Conservation (phyloP, 208 protist species). For the Acanthamoeba healyi region DNA sequence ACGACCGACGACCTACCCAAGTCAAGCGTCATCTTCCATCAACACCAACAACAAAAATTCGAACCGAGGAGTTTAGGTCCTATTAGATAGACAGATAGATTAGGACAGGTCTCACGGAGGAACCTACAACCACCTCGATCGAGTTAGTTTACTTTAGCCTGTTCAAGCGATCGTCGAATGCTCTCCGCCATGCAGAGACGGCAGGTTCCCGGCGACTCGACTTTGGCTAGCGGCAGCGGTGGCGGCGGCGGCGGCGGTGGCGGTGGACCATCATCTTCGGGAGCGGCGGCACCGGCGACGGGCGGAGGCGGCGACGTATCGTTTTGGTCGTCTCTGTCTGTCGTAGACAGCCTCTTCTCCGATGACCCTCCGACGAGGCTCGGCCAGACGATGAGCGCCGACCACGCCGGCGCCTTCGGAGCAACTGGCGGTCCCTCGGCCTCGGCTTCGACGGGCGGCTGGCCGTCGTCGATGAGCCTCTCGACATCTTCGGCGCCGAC, state of each 20-base stretch:
- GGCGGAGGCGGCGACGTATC: constrained; percentile 32
- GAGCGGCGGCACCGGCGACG: background rate
- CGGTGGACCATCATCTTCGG: background rate
- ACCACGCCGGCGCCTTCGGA: constrained; percentile 27
- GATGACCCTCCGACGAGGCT: constrained; percentile 62
- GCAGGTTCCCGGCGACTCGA: background rate
- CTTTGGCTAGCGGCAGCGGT: background rate
- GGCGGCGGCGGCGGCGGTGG: background rate
- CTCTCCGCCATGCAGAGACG: constrained; percentile 52
- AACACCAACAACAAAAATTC: no score
- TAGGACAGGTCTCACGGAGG: no score
- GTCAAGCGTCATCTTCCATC: background rate
- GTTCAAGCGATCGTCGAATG: background rate
- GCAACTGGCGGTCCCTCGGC: background rate
- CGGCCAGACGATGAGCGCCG: constrained; percentile 58
- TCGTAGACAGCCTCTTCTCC: constrained; percentile 75
- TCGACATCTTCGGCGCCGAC: background rate
- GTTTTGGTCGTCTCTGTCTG: constrained; percentile 74
- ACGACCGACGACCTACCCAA: no score
- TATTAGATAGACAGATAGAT: background rate
- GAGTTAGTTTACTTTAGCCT: no score
- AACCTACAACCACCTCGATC: background rate
- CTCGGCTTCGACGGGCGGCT: background rate
- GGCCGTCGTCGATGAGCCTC: background rate
- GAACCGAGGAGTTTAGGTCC: background rate